Evolutionary conservation across 1,284 basidiomycete genomes (phyloP), one percentile per base, ranked within the genome.

Genomic region (Moesziomyces antarcticus): DNA sequence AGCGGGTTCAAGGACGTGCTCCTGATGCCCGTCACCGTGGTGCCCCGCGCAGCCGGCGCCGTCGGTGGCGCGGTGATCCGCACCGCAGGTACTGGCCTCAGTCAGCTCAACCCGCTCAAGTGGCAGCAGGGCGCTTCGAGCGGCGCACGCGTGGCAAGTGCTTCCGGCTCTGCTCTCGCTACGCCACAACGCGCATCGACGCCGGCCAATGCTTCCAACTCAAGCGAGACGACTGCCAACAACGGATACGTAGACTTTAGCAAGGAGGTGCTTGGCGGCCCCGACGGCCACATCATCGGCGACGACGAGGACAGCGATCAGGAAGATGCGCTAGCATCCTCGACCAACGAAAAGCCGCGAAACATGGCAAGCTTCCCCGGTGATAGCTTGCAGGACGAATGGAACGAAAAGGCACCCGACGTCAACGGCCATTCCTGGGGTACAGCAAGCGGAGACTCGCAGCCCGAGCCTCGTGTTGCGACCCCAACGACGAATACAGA

Each of bases 21-120:
- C 0, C 86, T 98, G 0, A 87, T 97, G 0, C 96, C 96, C 0
- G 96, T 98, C 20, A 97, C 94, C 1, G 97, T 98, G 75, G 94
- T 98, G 1, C 96, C 96, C 0, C 89, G 93, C 10, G 92, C 93
- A 6, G 90, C 91, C 41, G 86, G 85, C 0, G 86, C 86, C 40
- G 92, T 93, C 14, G 74, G 75, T 4, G 71, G 74, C 9, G 80
- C 77, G 0, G 70, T 75, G n/a, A 73, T 77, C 9, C 47, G 73
- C 0, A 80, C 79, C 7, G 77, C 79, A 2, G 79, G 77, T 1
- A 71, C 62, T 3, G 74, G 79, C 0, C 25, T 77, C 18, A 76
- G 62, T 18, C 64, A 73, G 40, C 54, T 79, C 42, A 79, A 79
- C 37, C 75, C 76, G n/a, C 60, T 75, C 50, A 58, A 57, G 21